Evolutionary conservation across 1,284 basidiomycete species (phyloP).

Genomic region (Moesziomyces sp.): DNA sequence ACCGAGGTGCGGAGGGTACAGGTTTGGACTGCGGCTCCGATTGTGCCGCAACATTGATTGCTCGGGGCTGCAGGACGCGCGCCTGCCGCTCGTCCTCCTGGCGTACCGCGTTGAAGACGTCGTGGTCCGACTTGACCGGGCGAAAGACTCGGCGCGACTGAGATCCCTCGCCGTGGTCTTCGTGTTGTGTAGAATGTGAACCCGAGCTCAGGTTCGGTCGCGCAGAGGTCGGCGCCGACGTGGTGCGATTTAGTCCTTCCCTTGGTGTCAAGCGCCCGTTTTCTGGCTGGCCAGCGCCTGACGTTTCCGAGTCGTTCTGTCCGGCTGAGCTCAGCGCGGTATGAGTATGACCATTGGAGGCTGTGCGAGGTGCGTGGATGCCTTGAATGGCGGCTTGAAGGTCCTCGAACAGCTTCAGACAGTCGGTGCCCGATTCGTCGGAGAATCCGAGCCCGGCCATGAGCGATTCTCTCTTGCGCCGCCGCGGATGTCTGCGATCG

Average conservation of each 20-base stretch:
- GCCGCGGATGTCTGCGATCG: constrained; percentile 31
- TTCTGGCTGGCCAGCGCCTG: background rate
- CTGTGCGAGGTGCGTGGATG: constrained; percentile 19
- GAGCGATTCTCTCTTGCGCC: constrained; percentile 41
- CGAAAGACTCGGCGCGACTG: constrained; percentile 17
- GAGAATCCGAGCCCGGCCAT: constrained; percentile 38
- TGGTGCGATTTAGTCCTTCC: constrained; percentile 32
- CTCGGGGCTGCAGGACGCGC: constrained; percentile 14
- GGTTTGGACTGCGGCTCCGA: background rate
- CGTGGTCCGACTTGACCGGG: constrained; percentile 40
- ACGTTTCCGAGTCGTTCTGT: background rate
- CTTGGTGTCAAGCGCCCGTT: constrained; percentile 16
- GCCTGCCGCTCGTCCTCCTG: background rate
- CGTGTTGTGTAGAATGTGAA: constrained; percentile 1
- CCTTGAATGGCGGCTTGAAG: constrained; percentile 40
- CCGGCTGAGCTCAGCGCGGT: background rate
- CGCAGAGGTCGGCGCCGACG: constrained; percentile 25
- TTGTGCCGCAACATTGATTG: constrained; percentile 8
- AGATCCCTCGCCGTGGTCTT: constrained; percentile 1
- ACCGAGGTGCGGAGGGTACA: no score
- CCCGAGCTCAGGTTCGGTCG: background rate
- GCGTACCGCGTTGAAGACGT: constrained; percentile 21
- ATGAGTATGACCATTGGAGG: constrained; percentile 7
- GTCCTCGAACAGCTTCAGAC: constrained; percentile 44
- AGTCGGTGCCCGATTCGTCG: constrained; percentile 24